Conservation (phyloP, 805 yeast species). For the Kodamaea kaohsiungensis region DNA sequence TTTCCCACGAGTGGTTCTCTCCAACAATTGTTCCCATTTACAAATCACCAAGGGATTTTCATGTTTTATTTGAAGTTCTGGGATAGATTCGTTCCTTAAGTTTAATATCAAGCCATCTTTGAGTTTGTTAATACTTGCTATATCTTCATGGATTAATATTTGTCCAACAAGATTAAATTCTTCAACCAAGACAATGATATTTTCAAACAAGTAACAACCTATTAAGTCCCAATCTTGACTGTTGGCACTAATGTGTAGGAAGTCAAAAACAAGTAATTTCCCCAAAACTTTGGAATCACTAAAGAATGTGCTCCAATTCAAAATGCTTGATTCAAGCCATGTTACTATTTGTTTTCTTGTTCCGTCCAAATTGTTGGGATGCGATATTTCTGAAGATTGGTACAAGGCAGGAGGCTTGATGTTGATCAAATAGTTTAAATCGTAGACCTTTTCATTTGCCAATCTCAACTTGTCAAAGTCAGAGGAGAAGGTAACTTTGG, state of each 20-base stretch:
- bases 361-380: not conserved
- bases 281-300: conserved; percentile 17
- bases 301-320: conserved; percentile 11
- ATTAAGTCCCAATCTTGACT: conserved; percentile 44
- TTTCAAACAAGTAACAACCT: conserved; percentile 33
- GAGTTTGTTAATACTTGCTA: conserved; percentile 28
- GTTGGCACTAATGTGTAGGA: conserved; percentile 42
- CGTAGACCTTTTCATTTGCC: conserved; percentile 8
- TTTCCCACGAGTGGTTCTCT: conserved; percentile 14
- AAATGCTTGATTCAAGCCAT: not conserved
- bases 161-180: conserved; percentile 39
- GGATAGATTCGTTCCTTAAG: conserved; percentile 41
- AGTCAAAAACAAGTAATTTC: conserved; percentile 41
- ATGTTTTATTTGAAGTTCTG: conserved; percentile 43
- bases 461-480: conserved; percentile 7
- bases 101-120: conserved; percentile 31
- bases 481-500: conserved; percentile 10
- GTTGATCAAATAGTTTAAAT: conserved; percentile 19
- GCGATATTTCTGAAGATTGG: not conserved
- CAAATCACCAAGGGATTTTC: conserved; percentile 29
- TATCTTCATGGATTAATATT: conserved; percentile 36
- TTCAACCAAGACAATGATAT: conserved; percentile 27
- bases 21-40: conserved; percentile 43
- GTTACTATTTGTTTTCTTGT: conserved; percentile 1
- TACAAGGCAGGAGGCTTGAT: conserved; percentile 23